Percentiles rank a stretch among this genome's conserved stretches.
Evolutionary conservation across 257 asterid genomes (phyloP).

Genomic region (Nicotiana obtusifolia): DNA sequence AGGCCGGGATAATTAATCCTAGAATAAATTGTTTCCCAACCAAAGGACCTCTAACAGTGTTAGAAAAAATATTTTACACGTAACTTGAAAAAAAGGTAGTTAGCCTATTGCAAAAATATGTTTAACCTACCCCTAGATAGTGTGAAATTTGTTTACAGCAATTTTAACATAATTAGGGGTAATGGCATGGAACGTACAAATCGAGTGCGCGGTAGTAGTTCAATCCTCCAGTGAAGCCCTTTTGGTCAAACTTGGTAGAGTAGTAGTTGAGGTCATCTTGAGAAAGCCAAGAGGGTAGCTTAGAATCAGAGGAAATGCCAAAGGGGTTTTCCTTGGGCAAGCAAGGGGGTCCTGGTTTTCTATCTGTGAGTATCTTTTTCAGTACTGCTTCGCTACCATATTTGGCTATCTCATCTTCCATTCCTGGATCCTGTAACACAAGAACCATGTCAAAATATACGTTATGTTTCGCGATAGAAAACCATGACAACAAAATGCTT

Average conservation of each 20-base stretch:
- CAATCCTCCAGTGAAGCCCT: constrained; percentile 84
- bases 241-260: constrained; percentile 38
- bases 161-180: neutral
- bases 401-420: constrained; percentile 62
- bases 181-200: constrained; percentile 42
- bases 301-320: constrained; percentile 24
- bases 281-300: constrained; percentile 62
- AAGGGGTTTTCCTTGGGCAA: constrained; percentile 59
- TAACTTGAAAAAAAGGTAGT: too few relatives aligned
- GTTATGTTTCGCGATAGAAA: too few relatives aligned
- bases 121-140: too few relatives aligned
- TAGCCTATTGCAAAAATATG: neutral
- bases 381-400: constrained; percentile 57
- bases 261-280: constrained; percentile 62
- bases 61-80: too few relatives aligned
- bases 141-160: too few relatives aligned
- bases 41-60: too few relatives aligned
- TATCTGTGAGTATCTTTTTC: constrained; percentile 54
- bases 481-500: too few relatives aligned
- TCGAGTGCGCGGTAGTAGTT: constrained; percentile 85
- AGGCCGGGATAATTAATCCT: too few relatives aligned
- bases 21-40: too few relatives aligned
- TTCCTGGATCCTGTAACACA: constrained; percentile 56
- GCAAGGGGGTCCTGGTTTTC: constrained; percentile 57
- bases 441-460: neutral